Evolutionary conservation across 352 stramenopile genomes (phyloP), one percentile per base, ranked within the genome.

Genomic region (Globisporangium takayamanum): DNA sequence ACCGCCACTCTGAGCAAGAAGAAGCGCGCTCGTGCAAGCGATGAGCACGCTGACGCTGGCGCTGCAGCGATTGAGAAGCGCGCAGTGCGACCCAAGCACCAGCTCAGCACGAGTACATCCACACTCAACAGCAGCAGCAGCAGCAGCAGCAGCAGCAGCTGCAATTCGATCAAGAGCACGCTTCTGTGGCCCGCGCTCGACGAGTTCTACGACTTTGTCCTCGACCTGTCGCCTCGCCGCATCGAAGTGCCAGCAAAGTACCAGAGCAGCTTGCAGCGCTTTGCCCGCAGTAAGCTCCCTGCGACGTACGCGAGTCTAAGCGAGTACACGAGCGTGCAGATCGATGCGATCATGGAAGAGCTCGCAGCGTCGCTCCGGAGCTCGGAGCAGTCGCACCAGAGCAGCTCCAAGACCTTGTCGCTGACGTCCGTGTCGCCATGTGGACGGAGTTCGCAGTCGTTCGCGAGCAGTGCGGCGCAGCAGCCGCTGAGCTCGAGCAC

Each of bases 131-230:
- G 47, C 20, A 45, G 26, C 33, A 45, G 22, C 12, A 36, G 1
- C 1, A 26, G 18, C 0, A 47, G 6, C n/a, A 39, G 16, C 46
- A 50, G 15, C 16, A 28, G 48, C 20, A 36, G 26, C 33, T 30
- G 22, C 20, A 36, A 0, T 1, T n/a, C 51, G 0, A 16, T 69
- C 22, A 85, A 78, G 50, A 87, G 73, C 48, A 83, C 80, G 8
- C 52, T 88, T 22, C 56, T 92, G 22, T 94, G 84, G 84, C 84
- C 84, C 39, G 72, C 69, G 6, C 60, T 94, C 11, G 77, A 92
- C 45, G 76, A 88, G 1, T 90, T 92, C 37, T 89, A 89, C 60
- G 74, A 84, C 45, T 87, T 88, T 51, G 51, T 94, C 14, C 53
- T 94, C n/a, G 67, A 82, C 28, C 48, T 92, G 15, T 80, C 76